Percentiles rank a stretch among this genome's conserved stretches.
phyloP scores from a whole-genome alignment of 371 early-diverging fungal genomes.

The Basidiobolus meristosporus region DNA sequence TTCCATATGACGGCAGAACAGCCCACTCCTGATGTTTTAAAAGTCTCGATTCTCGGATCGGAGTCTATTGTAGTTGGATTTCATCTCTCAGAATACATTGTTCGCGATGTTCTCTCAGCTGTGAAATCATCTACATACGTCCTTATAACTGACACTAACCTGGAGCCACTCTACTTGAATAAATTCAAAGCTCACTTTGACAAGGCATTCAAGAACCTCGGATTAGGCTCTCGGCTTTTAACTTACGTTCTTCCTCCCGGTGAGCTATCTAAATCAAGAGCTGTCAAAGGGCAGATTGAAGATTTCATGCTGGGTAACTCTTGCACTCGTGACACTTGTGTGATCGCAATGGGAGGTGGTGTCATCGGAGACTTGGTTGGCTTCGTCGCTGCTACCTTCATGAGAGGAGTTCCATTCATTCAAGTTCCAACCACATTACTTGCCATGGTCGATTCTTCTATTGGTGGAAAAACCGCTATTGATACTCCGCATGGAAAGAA shows the following conservation, averaged over 20 bases:
- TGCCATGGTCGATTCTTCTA: slow-evolving; percentile 95
- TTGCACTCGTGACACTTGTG: slow-evolving; percentile 85
- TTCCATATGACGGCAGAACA: too few relatives aligned
- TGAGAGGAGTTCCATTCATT: slow-evolving; percentile 87
- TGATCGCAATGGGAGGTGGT: slow-evolving; percentile 92
- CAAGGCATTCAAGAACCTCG: slow-evolving; percentile 10
- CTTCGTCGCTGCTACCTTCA: slow-evolving; percentile 91
- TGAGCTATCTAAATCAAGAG: slow-evolving; percentile 77
- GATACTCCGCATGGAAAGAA: slow-evolving; percentile 94
- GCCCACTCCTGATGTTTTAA: not conserved
- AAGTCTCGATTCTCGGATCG: slow-evolving; percentile 62
- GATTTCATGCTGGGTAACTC: slow-evolving; percentile 72
- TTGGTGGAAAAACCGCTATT: slow-evolving; percentile 95
- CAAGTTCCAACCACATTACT: slow-evolving; percentile 92
- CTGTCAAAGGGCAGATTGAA: slow-evolving; percentile 72
- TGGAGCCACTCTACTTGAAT: slow-evolving; percentile 56
- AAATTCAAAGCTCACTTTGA: slow-evolving; percentile 22
- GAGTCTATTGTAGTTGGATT: slow-evolving; percentile 80
- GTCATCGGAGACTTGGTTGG: slow-evolving; percentile 94
- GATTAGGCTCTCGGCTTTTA: slow-evolving; percentile 38
- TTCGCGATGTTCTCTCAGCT: slow-evolving; percentile 46
- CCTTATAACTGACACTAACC: slow-evolving; percentile 73
- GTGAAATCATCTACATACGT: slow-evolving; percentile 74
- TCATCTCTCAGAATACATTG: slow-evolving; percentile 51
- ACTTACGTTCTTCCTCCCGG: slow-evolving; percentile 75